A percentile compares a stretch with the other conserved stretches of the same genome.
Evolutionary conservation across 2,329 filamentous ascomycete species (phyloP).

Genomic region (Fonsecaea erecta): DNA sequence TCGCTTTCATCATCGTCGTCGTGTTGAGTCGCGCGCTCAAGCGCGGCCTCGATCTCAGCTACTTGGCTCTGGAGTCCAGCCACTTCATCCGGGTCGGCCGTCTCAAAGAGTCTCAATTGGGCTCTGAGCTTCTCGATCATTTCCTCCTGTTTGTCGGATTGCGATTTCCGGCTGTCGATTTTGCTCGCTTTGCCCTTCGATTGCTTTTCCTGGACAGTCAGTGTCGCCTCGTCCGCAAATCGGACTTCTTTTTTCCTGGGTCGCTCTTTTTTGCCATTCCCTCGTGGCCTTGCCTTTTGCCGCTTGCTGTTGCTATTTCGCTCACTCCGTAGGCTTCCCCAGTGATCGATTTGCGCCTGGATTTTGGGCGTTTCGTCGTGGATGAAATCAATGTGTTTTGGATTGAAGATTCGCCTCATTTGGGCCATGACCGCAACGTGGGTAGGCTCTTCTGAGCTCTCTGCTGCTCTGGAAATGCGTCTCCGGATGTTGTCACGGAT

Average conservation of each 20-base stretch:
- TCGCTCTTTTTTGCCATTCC: neutral
- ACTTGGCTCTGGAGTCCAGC: conserved; percentile 2
- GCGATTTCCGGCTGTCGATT: conserved; percentile 20
- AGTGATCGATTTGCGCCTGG: conserved; percentile 10
- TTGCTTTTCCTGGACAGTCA: neutral
- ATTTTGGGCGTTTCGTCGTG: conserved; percentile 17
- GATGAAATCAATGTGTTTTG: conserved; percentile 10
- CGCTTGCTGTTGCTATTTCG: neutral
- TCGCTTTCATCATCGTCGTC: conserved; percentile 27
- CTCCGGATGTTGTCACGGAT: conserved; percentile 33
- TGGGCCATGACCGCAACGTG: conserved; percentile 10
- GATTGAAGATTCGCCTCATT: conserved; percentile 12
- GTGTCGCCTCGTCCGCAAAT: conserved; percentile 10
- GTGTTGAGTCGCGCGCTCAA: neutral
- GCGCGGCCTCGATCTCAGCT: conserved; percentile 11
- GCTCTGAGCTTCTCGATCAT: conserved; percentile 8
- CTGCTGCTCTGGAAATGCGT: conserved; percentile 8
- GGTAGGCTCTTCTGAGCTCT: conserved; percentile 1
- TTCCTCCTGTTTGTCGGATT: conserved; percentile 16
- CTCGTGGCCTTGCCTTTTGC: conserved; percentile 3
- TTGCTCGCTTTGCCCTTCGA: neutral
- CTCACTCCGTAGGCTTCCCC: conserved; percentile 14
- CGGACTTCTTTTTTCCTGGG: conserved; percentile 16
- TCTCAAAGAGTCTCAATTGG: conserved; percentile 22
- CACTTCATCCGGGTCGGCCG: neutral